A percentile compares a stretch with the other conserved stretches of the same genome.
Conservation (phyloP, 2,329 filamentous ascomycete species). For the Phyllosticta paracitricarpa region DNA sequence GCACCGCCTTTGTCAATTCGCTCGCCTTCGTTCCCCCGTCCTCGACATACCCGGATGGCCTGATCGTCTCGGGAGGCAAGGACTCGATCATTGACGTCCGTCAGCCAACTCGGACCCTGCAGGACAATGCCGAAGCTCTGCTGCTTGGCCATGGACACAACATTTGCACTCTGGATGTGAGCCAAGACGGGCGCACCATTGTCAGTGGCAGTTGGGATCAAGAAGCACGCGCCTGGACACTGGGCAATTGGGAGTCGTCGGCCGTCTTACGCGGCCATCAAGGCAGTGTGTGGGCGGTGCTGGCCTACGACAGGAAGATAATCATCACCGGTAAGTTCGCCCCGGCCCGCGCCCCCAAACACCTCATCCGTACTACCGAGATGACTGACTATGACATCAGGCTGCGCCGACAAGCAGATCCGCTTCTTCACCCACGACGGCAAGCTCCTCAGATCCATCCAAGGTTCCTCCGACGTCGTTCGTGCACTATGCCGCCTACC, state of each 20-base stretch:
- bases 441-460: slow-evolving; percentile 53
- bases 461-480: slow-evolving; percentile 71
- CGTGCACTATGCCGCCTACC: slow-evolving; percentile 82
- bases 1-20: slow-evolving; percentile 79
- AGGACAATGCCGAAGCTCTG: slow-evolving; percentile 74
- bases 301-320: slow-evolving; percentile 69
- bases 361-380: slow-evolving; percentile 1
- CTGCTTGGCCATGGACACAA: slow-evolving; percentile 81
- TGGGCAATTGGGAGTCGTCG: slow-evolving; percentile 76
- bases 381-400: slow-evolving; percentile 25
- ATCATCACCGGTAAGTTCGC: slow-evolving; percentile 56
- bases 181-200: slow-evolving; percentile 59
- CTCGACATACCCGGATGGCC: slow-evolving; percentile 59
- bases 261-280: slow-evolving; percentile 64
- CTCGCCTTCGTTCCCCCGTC: slow-evolving; percentile 67
- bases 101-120: slow-evolving; percentile 53
- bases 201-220: slow-evolving; percentile 93
- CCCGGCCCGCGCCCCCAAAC: background rate
- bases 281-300: slow-evolving; percentile 81
- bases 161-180: slow-evolving; percentile 76
- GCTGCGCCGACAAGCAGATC: slow-evolving; percentile 81
- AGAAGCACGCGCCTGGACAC: slow-evolving; percentile 74
- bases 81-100: slow-evolving; percentile 90
- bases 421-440: slow-evolving; percentile 65
- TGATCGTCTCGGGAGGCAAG: slow-evolving; percentile 79